Conservation (phyloP, 768 basidiomycete species). For the Lactarius hatsudake region DNA sequence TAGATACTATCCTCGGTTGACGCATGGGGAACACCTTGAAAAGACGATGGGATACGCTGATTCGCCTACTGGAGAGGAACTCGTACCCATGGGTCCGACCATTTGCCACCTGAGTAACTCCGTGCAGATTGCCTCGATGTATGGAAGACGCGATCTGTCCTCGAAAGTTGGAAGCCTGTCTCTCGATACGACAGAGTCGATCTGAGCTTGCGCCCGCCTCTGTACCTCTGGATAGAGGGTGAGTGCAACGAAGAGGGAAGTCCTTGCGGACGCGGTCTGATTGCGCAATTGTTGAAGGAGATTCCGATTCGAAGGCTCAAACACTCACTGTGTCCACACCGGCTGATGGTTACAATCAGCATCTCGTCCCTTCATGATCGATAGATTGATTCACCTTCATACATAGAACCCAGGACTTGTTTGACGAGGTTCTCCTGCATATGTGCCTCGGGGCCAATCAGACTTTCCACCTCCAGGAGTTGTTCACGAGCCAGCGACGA, state of each 20-base stretch:
- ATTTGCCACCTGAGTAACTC: slow-evolving; percentile 32
- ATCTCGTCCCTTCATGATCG: too few relatives aligned
- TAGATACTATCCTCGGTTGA: too few relatives aligned
- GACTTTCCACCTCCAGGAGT: background rate
- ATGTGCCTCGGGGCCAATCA: background rate
- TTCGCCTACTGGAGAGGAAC: too few relatives aligned
- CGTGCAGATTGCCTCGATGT: slow-evolving; percentile 30
- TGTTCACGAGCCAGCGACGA: slow-evolving; percentile 1
- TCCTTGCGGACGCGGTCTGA: slow-evolving; percentile 23
- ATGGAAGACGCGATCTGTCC: slow-evolving; percentile 32
- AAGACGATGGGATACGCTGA: too few relatives aligned
- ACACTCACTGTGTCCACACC: slow-evolving; percentile 4
- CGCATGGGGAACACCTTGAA: too few relatives aligned
- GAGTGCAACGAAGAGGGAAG: slow-evolving; percentile 33
- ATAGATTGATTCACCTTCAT: background rate
- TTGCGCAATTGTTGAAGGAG: background rate
- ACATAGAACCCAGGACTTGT: background rate
- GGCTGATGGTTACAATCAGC: background rate
- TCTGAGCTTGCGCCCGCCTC: slow-evolving; percentile 30
- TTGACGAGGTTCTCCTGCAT: background rate
- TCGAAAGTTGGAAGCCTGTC: slow-evolving; percentile 31
- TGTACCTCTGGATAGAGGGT: slow-evolving; percentile 32
- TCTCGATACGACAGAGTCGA: slow-evolving; percentile 31
- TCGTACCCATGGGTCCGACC: slow-evolving; percentile 15
- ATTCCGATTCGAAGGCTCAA: background rate